Percentiles rank a stretch among this genome's conserved stretches.
These are phyloP conservation scores for Phytophthora constricta DNA, from an alignment of 352 stramenopile genomes.

Conservation along the genomic window DNA sequence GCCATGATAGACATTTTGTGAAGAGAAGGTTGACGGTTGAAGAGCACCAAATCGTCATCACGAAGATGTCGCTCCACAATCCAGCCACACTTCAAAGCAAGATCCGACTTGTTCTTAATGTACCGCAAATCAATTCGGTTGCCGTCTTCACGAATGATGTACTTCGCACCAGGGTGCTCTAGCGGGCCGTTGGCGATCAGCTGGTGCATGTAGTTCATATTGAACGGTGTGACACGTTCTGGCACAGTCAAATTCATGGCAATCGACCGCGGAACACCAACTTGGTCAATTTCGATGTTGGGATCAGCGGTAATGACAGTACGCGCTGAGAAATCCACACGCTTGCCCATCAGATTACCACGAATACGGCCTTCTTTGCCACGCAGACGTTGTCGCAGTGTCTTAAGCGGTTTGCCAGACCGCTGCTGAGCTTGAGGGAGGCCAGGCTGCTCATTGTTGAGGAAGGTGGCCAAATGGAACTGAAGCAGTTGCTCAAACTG, in stretches of 20 bases:
- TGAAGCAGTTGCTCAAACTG: constrained; percentile 91
- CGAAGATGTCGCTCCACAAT: constrained; percentile 98
- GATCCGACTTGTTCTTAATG: constrained; percentile 97
- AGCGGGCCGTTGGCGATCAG: constrained; percentile 97
- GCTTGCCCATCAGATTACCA: constrained; percentile 99
- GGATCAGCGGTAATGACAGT: constrained; percentile 99
- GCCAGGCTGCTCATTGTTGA: constrained; percentile 98
- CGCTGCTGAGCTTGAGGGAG: constrained; percentile 97
- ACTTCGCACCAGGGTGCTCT: constrained; percentile 97
- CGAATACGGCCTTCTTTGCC: constrained; percentile 99
- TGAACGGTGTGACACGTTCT: constrained; percentile 99
- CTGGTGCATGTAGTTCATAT: constrained; percentile 95
- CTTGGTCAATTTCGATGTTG: constrained; percentile 99
- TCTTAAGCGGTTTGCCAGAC: constrained; percentile 98
- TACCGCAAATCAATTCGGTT: constrained; percentile 98
- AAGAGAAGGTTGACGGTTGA: constrained; percentile 99
- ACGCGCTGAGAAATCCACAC: constrained; percentile 99
- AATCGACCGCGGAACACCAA: constrained; percentile 98
- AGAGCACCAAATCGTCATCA: constrained; percentile 99
- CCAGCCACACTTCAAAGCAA: constrained; percentile 97
- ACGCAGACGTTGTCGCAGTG: constrained; percentile 95
- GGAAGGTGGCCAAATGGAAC: constrained; percentile 92
- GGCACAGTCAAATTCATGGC: constrained; percentile 99
- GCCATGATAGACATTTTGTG: constrained; percentile 99
- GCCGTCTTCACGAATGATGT: constrained; percentile 98